Base-by-base conservation (phyloP, 1,284 basidiomycete species). In the Phlebopus sp. region DNA sequence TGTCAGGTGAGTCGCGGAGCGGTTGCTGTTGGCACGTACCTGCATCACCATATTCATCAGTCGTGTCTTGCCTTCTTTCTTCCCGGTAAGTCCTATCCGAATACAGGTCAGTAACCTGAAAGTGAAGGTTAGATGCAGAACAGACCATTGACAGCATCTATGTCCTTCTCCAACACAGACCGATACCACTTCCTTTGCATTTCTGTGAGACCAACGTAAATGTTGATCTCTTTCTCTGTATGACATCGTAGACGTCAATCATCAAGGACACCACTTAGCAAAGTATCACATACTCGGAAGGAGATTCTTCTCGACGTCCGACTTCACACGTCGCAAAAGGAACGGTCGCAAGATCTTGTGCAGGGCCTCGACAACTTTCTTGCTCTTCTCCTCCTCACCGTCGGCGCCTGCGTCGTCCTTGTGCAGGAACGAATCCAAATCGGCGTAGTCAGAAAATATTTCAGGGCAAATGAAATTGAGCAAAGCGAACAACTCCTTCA, bases 1-100 rank as follows among this genome's bases (percentile, higher is more conserved):
- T 5, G 9, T 65, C 37, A 29, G 45, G 45, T 18, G 11, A 13
- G 39, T n/a, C 23, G 13, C 34, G 17, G 27, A 41, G 39, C 40
- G 23, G 37, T 43, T 2, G 5, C 27, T 17, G 36, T 4, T 18
- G 35, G n/a, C 54, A 56, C 81, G 53, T 47, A 92, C 79, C 77
- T 99, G 97, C 97, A 99, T 99, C 55, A 99, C 97, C 75, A 99
- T 97, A 71, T 99, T 99, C 82, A 99, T 92, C 44, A 99, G 70
- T 25, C 95, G 77, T 3, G 95, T 98, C 74, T 98, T 99, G 54
- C 97, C 96, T 69, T 99, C 97, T 68, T 99, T 99, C 79, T 97
- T 98, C 13, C 92, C 92, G 1, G 92, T 90, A 92, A 72, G 35
- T 89, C 86, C 88, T 44, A 53, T 10, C 25, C 14, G 15, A 37